Percentiles rank a stretch among this genome's conserved stretches.
Evolutionary conservation across 2,329 filamentous ascomycete species (phyloP).

Genomic region (Dryadomyces quercus-mongolicae): DNA sequence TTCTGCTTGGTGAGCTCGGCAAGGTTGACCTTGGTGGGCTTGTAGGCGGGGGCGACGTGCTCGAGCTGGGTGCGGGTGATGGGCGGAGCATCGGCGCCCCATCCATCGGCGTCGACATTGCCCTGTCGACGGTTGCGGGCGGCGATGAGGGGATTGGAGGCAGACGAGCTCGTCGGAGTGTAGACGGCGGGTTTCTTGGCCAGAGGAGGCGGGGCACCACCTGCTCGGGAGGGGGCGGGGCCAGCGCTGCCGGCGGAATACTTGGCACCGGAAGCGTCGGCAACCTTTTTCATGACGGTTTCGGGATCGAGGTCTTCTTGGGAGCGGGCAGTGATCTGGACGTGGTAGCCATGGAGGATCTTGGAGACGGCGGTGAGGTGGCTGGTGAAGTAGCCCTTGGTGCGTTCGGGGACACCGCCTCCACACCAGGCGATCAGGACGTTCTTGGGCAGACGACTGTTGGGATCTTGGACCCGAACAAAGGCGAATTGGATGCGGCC

Average conservation of each 20-base stretch:
- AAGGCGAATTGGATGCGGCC: conserved; percentile 95
- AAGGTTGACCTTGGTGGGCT: conserved; percentile 92
- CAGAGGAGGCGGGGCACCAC: conserved; percentile 45
- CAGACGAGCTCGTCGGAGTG: conserved; percentile 53
- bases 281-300: conserved; percentile 81
- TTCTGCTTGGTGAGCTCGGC: conserved; percentile 65
- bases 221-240: conserved; percentile 28
- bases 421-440: conserved; percentile 95
- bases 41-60: conserved; percentile 85
- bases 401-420: conserved; percentile 93
- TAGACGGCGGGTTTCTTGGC: conserved; percentile 89
- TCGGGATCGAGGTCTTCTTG: conserved; percentile 81
- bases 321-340: conserved; percentile 91
- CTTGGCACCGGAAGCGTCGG: conserved; percentile 88
- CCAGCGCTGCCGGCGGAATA: conserved; percentile 62
- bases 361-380: conserved; percentile 84
- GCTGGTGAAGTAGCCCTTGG: conserved; percentile 97
- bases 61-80: conserved; percentile 78
- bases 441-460: conserved; percentile 77
- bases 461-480: conserved; percentile 91
- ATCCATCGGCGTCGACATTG: conserved; percentile 71
- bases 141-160: conserved; percentile 53
- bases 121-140: conserved; percentile 48
- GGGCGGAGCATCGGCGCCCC: conserved; percentile 88
- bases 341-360: conserved; percentile 90